phyloP scores from a whole-genome alignment of 2,329 filamentous ascomycete species.

The Dactylellina leptospora region DNA sequence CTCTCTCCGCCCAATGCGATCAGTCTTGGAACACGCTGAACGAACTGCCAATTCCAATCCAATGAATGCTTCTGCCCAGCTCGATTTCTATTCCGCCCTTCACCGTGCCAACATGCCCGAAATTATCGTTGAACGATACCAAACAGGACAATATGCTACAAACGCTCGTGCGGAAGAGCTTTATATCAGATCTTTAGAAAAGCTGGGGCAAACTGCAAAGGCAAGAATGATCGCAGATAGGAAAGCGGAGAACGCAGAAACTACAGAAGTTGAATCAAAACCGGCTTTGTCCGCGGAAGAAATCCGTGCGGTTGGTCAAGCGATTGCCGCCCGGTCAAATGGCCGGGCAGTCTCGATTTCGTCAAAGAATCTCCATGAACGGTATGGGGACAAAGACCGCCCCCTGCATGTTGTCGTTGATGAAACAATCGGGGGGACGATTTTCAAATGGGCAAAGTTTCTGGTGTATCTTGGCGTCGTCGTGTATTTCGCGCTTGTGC shows the following conservation, averaged over 20 bases:
- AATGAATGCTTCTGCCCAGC: constrained; percentile 84
- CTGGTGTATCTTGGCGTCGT: constrained; percentile 78
- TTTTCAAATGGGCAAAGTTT: constrained; percentile 95
- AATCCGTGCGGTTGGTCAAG: constrained; percentile 81
- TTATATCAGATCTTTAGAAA: constrained; percentile 76
- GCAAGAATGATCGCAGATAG: constrained; percentile 57
- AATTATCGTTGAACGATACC: constrained; percentile 88
- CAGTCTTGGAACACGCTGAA: constrained; percentile 81
- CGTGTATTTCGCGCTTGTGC: constrained; percentile 79
- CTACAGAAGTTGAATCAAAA: constrained; percentile 63
- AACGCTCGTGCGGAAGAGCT: constrained; percentile 80
- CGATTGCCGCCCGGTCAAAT: constrained; percentile 75
- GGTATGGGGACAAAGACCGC: constrained; percentile 76
- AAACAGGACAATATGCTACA: constrained; percentile 82
- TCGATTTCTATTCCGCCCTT: constrained; percentile 90
- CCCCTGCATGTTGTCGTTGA: constrained; percentile 97
- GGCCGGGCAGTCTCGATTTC: constrained; percentile 72
- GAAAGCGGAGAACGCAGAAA: constrained; percentile 60
- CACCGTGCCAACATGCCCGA: constrained; percentile 91
- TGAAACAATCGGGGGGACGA: constrained; percentile 77
- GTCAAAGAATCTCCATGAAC: constrained; percentile 60
- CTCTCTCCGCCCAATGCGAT: constrained; percentile 41
- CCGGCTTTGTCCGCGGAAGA: constrained; percentile 64
- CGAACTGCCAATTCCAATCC: constrained; percentile 93
- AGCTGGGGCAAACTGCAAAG: constrained; percentile 59